A percentile compares a stretch with the other conserved stretches of the same genome.
Evolutionary conservation across 345 rosid species (phyloP).

Genomic region (Cardamine chenopodiifolia): DNA sequence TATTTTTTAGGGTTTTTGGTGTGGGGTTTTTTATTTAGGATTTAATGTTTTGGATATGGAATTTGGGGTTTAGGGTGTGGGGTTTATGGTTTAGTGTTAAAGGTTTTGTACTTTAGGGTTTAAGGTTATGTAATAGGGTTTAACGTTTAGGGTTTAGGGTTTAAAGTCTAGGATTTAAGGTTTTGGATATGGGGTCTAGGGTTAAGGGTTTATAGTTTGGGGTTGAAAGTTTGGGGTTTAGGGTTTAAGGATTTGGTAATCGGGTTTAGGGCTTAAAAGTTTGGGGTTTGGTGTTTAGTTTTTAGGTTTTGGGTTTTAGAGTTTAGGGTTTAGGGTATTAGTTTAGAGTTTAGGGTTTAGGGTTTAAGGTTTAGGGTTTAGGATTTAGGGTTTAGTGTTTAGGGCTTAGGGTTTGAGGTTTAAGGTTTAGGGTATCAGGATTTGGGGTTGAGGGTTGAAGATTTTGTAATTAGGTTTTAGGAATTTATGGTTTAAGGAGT

Average conservation of each 20-base stretch:
- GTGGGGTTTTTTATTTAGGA: no score
- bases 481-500: no score
- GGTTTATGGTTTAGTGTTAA: conserved; percentile 2
- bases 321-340: no score
- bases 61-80: conserved; percentile 18
- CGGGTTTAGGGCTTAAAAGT: background rate
- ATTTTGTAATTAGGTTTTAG: no score
- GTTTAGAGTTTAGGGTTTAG: conserved; percentile 19
- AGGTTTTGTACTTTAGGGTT: conserved; percentile 2
- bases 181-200: conserved; percentile 3
- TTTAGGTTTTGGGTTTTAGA: background rate
- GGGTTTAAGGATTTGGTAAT: background rate
- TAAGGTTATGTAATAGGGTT: background rate
- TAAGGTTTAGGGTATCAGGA: no score
- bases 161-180: conserved; percentile 1
- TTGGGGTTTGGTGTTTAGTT: no score
- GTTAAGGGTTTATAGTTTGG: conserved; percentile 6
- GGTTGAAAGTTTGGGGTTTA: conserved; percentile 4
- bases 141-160: conserved; percentile 10
- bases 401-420: conserved; percentile 29
- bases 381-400: no score
- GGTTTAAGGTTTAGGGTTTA: conserved; percentile 21
- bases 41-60: conserved; percentile 8
- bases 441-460: no score
- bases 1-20: no score